Evolutionary conservation across 805 yeast species (phyloP).

Genomic region (Spathaspora passalidarum): DNA sequence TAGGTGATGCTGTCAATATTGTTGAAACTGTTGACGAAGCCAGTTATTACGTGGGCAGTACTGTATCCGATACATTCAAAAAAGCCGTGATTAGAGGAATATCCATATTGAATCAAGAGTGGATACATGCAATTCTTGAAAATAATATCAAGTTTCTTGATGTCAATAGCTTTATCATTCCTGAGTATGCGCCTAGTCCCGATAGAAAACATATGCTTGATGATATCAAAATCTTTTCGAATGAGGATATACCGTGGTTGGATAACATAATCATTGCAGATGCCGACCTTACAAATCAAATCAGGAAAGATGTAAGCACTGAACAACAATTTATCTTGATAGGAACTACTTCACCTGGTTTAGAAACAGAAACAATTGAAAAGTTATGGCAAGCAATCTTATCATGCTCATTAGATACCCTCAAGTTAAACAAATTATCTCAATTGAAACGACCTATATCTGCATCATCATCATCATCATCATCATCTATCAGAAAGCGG

Average conservation of each 20-base stretch:
- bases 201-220: constrained; percentile 16
- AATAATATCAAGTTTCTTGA: constrained; percentile 1
- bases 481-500: no score
- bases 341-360: background rate
- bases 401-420: background rate
- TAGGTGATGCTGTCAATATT: constrained; percentile 10
- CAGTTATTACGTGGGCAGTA: constrained; percentile 20
- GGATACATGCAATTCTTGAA: constrained; percentile 18
- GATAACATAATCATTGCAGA: background rate
- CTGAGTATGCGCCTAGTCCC: constrained; percentile 8
- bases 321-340: background rate
- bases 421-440: constrained; percentile 2
- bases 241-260: background rate
- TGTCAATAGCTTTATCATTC: background rate
- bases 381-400: background rate
- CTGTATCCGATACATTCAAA: constrained; percentile 12
- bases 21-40: constrained; percentile 16
- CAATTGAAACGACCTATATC: constrained; percentile 3
- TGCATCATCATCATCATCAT: constrained; percentile 9
- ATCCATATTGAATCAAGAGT: constrained; percentile 23
- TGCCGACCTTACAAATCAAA: background rate
- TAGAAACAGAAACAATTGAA: background rate
- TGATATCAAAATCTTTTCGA: constrained; percentile 7
- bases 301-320: background rate
- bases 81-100: constrained; percentile 26